phyloP scores from a whole-genome alignment of 1,284 basidiomycete genomes.

The Trichosporon asahii region DNA sequence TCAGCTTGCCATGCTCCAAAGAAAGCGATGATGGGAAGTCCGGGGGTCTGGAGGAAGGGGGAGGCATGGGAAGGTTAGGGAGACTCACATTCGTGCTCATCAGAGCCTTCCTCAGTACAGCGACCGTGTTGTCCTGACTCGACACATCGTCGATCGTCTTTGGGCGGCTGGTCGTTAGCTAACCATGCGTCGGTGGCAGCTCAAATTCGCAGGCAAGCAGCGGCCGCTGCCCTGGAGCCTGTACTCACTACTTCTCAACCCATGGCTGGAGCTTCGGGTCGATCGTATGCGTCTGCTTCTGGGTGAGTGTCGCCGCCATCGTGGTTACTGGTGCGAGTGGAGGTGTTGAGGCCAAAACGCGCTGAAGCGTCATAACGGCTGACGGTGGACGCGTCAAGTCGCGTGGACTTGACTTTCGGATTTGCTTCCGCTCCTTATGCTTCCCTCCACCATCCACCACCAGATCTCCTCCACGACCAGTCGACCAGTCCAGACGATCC shows the following conservation, averaged over 20 bases:
- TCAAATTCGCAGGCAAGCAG: too few relatives aligned
- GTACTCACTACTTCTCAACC: conserved; percentile 91
- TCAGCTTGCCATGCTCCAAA: background rate
- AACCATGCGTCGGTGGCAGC: too few relatives aligned
- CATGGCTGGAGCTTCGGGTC: conserved; percentile 79
- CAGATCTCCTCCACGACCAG: background rate
- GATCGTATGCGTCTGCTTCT: conserved; percentile 10
- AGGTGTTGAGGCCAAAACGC: conserved; percentile 3
- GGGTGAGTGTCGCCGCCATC: conserved; percentile 14
- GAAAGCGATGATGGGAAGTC: too few relatives aligned
- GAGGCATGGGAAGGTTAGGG: background rate
- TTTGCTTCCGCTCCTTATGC: background rate
- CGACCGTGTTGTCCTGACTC: conserved; percentile 93
- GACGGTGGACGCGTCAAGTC: conserved; percentile 18
- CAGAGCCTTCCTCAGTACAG: conserved; percentile 84
- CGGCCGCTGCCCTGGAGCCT: background rate
- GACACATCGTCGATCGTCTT: conserved; percentile 97
- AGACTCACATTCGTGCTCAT: conserved; percentile 79
- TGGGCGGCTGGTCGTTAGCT: conserved; percentile 66
- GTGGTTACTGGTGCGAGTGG: background rate
- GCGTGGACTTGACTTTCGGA: background rate
- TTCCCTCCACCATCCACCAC: background rate
- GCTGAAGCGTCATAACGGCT: conserved; percentile 12
- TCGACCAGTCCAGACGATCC: background rate
- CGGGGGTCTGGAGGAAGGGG: too few relatives aligned